phyloP scores from a whole-genome alignment of 192 early-diverging fungal genomes.

The Chytriomyces sp. region DNA sequence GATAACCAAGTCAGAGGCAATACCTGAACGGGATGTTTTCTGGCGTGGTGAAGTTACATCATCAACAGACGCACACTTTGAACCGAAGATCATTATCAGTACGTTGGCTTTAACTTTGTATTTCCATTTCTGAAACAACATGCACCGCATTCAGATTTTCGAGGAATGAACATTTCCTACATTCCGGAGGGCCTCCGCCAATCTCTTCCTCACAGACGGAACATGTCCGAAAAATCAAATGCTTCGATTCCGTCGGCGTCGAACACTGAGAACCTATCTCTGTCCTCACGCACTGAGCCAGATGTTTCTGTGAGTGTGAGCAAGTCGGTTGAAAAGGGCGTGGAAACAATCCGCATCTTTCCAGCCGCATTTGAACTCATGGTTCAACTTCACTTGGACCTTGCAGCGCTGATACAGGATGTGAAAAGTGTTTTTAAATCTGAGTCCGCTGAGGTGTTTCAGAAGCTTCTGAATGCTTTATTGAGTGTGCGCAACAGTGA shows the following conservation, averaged over 20 bases:
- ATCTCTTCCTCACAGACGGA: slow-evolving; percentile 30
- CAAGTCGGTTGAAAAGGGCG: slow-evolving; percentile 29
- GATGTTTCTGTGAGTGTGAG: slow-evolving; percentile 2
- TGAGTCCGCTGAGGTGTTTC: neutral
- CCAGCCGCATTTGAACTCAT: slow-evolving; percentile 49
- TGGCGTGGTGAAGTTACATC: slow-evolving; percentile 33
- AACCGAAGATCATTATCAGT: slow-evolving; percentile 49
- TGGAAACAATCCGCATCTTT: slow-evolving; percentile 49
- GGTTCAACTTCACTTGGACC: slow-evolving; percentile 44
- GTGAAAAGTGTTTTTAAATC: neutral
- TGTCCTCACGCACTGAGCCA: slow-evolving; percentile 12
- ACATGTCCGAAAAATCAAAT: slow-evolving; percentile 13
- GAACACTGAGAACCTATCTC: neutral
- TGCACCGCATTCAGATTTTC: slow-evolving; percentile 30
- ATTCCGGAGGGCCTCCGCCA: slow-evolving; percentile 42
- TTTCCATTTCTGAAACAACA: neutral
- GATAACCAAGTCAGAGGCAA: slow-evolving; percentile 26
- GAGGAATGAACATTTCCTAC: slow-evolving; percentile 46
- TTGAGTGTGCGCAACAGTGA: slow-evolving; percentile 9
- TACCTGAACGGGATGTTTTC: slow-evolving; percentile 13
- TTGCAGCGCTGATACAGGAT: slow-evolving; percentile 26
- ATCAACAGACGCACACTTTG: slow-evolving; percentile 32
- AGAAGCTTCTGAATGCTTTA: slow-evolving; percentile 4
- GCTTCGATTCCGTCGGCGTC: neutral
- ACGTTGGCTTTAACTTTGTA: slow-evolving; percentile 1